Evolutionary conservation across 2,329 filamentous ascomycete genomes (phyloP).

Genomic region (Rhinocladiella mackenziei): DNA sequence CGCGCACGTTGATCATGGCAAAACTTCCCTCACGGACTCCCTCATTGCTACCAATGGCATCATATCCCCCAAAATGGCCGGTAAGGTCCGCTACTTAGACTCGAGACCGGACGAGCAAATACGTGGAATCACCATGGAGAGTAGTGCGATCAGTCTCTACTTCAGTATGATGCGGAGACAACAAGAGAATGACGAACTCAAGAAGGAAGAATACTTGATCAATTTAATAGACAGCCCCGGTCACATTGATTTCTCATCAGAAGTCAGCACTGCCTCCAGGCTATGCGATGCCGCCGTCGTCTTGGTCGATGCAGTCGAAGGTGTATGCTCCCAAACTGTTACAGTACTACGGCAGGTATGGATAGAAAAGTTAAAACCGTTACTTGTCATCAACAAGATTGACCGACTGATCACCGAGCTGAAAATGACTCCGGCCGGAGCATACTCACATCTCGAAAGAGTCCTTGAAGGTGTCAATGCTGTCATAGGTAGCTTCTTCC

Average conservation of each 20-base stretch:
- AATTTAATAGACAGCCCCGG: slow-evolving; percentile 97
- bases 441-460: slow-evolving; percentile 82
- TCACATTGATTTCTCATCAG: slow-evolving; percentile 97
- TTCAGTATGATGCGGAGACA: slow-evolving; percentile 81
- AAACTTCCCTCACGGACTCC: slow-evolving; percentile 93
- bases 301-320: slow-evolving; percentile 92
- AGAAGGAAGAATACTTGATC: slow-evolving; percentile 85
- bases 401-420: slow-evolving; percentile 90
- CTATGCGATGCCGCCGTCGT: slow-evolving; percentile 93
- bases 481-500: slow-evolving; percentile 94
- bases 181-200: slow-evolving; percentile 60
- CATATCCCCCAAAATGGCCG: slow-evolving; percentile 94
- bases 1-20: slow-evolving; percentile 96
- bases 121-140: slow-evolving; percentile 99
- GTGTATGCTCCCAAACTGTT: slow-evolving; percentile 97
- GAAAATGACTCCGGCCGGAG: slow-evolving; percentile 86
- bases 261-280: slow-evolving; percentile 91
- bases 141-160: slow-evolving; percentile 91
- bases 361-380: slow-evolving; percentile 89
- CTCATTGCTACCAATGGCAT: slow-evolving; percentile 98
- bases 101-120: slow-evolving; percentile 93
- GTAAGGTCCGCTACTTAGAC: slow-evolving; percentile 96
- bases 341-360: slow-evolving; percentile 93
- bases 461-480: slow-evolving; percentile 95
- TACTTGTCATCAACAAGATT: slow-evolving; percentile 98